A percentile compares a stretch with the other conserved stretches of the same genome.
Conservation (phyloP, 306 rosid species). For the Prunus salicina region DNA sequence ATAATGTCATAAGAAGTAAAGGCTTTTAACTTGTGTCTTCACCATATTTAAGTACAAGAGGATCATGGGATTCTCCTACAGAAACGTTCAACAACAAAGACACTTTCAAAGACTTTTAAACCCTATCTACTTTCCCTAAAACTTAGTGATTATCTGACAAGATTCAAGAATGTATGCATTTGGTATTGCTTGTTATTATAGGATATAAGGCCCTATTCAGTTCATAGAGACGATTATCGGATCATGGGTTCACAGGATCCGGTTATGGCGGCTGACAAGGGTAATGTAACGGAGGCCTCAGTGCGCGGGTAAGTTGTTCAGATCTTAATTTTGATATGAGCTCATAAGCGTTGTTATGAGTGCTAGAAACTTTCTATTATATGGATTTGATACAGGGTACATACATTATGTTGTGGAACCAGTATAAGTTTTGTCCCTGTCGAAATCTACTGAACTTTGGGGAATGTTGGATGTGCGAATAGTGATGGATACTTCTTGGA, state of each 20-base stretch:
- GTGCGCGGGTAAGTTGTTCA: constrained; percentile 32
- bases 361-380: not conserved
- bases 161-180: constrained; percentile 1
- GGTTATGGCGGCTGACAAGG: constrained; percentile 26
- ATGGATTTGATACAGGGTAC: not conserved
- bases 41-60: no score
- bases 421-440: no score
- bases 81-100: no score
- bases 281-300: constrained; percentile 31
- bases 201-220: constrained; percentile 17
- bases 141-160: no score
- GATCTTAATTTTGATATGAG: not conserved
- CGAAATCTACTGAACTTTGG: not conserved
- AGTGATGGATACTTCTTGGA: not conserved
- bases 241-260: constrained; percentile 55
- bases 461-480: not conserved
- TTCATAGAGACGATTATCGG: constrained; percentile 4
- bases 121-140: no score
- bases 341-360: not conserved
- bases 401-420: not conserved
- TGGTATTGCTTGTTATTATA: constrained; percentile 11
- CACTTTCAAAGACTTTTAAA: no score
- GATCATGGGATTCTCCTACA: no score
- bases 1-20: not conserved
- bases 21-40: no score